Base-by-base conservation (phyloP, 805 yeast genomes). In the Wickerhamiella qilinensis region DNA sequence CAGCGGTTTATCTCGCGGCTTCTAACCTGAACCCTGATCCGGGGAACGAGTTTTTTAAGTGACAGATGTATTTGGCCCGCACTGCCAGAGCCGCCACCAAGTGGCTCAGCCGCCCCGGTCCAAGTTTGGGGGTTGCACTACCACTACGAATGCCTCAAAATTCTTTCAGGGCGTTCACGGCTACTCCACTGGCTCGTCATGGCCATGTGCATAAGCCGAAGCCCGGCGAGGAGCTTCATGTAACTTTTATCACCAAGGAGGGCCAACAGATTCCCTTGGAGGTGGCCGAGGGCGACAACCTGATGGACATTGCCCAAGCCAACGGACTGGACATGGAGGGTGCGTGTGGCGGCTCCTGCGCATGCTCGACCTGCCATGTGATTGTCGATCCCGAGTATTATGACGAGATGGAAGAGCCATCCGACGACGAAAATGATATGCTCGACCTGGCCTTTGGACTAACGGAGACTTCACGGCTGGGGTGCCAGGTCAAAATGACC, bases 341-440 rank as follows among this genome's bases (percentile, higher is more conserved):
- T 33, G 98, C 98, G 0, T 91, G 98, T 60, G 98, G 98, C 18
- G 98, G 97, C 3, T 84, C 96, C 3, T 91, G 98, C 66, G 98
- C 98, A 1, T 91, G 98, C 57, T 85, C 96, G 4, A 91, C 98
- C 0, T 91, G 98, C 56, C 98, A 91, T 60, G 77, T 91, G 38
- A 88, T 91, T 37, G 85, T 91, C 30, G 98, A 91, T 56, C 97
- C 98, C 1, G 95, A 80, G 34, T 85, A 65, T 56, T 91, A 84
- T 60, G 98, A 91, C 54, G 71, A 64, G 36, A 72, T 91, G 46
- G 94, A 91, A 8, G 97, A 91, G 57, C 97, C 98, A 0, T 83
- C 77, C 46, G 98, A 91, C 55, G 98, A 91, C 54, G 98, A 91
- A 59, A 88, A 91, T 55, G 98, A 91, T 59, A 91, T 91, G 98